phyloP scores from a whole-genome alignment of 352 stramenopile species.

The Phytophthora litchii region DNA sequence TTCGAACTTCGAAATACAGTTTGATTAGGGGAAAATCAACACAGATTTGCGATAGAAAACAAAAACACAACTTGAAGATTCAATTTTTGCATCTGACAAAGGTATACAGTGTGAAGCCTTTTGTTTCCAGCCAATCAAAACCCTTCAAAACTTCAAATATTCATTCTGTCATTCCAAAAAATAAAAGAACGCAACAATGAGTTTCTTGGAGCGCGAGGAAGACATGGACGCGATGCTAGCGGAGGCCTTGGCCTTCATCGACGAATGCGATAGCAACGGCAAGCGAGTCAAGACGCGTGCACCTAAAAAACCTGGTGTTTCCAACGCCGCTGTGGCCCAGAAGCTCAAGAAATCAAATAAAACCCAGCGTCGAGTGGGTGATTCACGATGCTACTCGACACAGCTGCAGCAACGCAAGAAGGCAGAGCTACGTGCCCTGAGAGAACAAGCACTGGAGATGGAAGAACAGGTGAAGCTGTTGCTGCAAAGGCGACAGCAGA shows the following conservation, averaged over 20 bases:
- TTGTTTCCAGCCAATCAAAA: conserved; percentile 1
- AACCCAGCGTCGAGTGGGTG: conserved; percentile 12
- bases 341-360: conserved; percentile 23
- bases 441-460: conserved; percentile 34
- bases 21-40: neutral
- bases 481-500: conserved; percentile 25
- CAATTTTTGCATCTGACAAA: too few species aligned
- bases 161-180: conserved; percentile 6
- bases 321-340: neutral
- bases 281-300: neutral
- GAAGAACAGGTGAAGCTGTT: conserved; percentile 37
- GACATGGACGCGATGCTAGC: conserved; percentile 40
- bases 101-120: too few species aligned
- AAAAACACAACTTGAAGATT: too few species aligned
- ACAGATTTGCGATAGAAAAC: too few species aligned
- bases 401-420: conserved; percentile 40
- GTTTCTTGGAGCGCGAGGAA: conserved; percentile 33
- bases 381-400: conserved; percentile 30
- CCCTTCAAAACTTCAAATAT: neutral
- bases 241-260: conserved; percentile 45
- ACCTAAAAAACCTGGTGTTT: conserved; percentile 7
- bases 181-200: conserved; percentile 23
- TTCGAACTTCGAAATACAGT: too few species aligned
- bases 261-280: conserved; percentile 31
- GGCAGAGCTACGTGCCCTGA: conserved; percentile 31